Evolutionary conservation across 192 early-diverging fungal genomes (phyloP).

Genomic region (Coemansia sp.): DNA sequence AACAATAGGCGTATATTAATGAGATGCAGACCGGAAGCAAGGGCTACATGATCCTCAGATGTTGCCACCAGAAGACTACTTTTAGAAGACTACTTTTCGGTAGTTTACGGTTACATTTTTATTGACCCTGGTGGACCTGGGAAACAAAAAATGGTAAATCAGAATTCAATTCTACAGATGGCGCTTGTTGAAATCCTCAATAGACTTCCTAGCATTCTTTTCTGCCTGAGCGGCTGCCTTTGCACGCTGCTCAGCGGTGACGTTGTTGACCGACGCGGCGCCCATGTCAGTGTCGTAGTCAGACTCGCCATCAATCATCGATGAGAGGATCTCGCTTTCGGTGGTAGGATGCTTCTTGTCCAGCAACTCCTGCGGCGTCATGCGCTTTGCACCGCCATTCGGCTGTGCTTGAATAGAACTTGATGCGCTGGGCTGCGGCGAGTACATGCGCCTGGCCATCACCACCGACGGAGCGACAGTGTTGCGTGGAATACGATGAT

Average conservation of each 20-base stretch:
- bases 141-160: background rate
- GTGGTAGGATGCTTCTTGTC: conserved; percentile 34
- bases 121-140: no score
- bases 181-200: conserved; percentile 25
- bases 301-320: conserved; percentile 51
- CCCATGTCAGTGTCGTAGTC: conserved; percentile 53
- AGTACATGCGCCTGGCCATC: conserved; percentile 18
- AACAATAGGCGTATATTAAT: no score
- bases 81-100: no score
- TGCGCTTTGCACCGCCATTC: background rate
- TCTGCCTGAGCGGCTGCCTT: conserved; percentile 24
- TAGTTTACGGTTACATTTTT: no score
- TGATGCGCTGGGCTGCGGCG: conserved; percentile 9
- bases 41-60: no score
- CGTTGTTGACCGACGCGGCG: conserved; percentile 46
- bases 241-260: conserved; percentile 29
- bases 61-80: no score
- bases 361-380: conserved; percentile 35
- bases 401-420: conserved; percentile 9
- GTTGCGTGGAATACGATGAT: background rate
- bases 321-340: conserved; percentile 36
- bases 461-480: conserved; percentile 17
- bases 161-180: conserved; percentile 8
- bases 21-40: no score
- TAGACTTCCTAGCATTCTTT: conserved; percentile 21